Evolutionary conservation across 306 rosid species (phyloP), one percentile per base, ranked within the genome.

Genomic region (Argentina anserina): DNA sequence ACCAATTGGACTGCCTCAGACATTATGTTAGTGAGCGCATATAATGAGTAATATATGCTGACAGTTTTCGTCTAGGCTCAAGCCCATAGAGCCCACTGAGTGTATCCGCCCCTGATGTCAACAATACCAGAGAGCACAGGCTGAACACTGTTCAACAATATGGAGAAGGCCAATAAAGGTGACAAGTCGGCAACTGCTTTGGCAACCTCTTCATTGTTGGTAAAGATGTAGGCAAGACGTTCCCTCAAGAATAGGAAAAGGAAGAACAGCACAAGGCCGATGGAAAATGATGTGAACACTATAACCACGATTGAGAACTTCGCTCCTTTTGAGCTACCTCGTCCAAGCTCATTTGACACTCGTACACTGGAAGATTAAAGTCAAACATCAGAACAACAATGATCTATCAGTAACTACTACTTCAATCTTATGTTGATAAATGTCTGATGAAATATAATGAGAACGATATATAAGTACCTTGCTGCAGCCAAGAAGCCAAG

Each of bases 401-500:
- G 76, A 72, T 25, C 9, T 47, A n/a, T 18, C 25, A 56, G 28
- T 12, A 56, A 56, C 7, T 21, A 56, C 7, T 21, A 9, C 28
- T 47, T 52, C 28, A 52, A 20, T 52, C 58, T 20, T 9, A 9
- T 52, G 21, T n/a, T n/a, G 26, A 21, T n/a, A 17, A 47, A 47
- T 21, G 28, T 46, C 29, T 46, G n/a, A 68, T 45, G 59, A 29
- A 46, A 33, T 8, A 68, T 11, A 40, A 67, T 43, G 2, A 28
- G 69, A 65, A 25, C 23, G 13, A 25, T n/a, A n/a, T n/a, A n/a
- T 65, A 40, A 11, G 42, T 74, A 87, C 92, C 92, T 64, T 25
- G 88, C 89, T 18, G 85, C 87, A 71, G 89, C 83, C 59, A 72
- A 62, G 83, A 87, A 87, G 5, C 92, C 92, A 56, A 85, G 83